Conservation (phyloP, 2,329 filamentous ascomycete genomes). For the Ascochyta clinopodiicola region DNA sequence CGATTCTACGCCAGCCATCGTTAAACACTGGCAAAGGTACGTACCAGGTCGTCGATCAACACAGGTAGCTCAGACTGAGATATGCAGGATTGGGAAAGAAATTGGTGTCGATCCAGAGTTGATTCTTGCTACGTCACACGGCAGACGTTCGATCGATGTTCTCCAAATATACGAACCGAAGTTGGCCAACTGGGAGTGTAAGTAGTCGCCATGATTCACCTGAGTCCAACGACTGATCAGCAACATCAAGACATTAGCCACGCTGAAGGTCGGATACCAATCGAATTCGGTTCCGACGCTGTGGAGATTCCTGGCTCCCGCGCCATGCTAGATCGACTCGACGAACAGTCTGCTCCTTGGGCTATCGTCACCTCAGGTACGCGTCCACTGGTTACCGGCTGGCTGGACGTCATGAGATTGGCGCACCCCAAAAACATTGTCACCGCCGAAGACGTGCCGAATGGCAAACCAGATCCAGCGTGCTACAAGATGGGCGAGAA, state of each 20-base stretch:
- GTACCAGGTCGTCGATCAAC: constrained; percentile 25
- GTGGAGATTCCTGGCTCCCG: constrained; percentile 86
- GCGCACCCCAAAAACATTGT: constrained; percentile 56
- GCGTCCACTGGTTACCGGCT: constrained; percentile 55
- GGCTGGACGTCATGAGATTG: constrained; percentile 58
- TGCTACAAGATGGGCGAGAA: constrained; percentile 55
- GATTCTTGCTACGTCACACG: constrained; percentile 91
- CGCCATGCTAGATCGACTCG: constrained; percentile 70
- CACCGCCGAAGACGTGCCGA: constrained; percentile 57
- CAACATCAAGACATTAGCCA: constrained; percentile 74
- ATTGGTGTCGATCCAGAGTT: constrained; percentile 83
- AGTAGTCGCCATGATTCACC: constrained; percentile 42
- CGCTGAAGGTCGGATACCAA: constrained; percentile 79
- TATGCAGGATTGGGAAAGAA: constrained; percentile 73
- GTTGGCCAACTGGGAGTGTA: constrained; percentile 93
- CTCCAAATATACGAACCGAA: constrained; percentile 79
- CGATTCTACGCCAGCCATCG: constrained; percentile 77
- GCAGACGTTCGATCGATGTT: constrained; percentile 85
- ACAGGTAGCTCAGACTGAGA: constrained; percentile 14
- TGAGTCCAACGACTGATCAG: constrained; percentile 2
- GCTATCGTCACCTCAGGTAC: constrained; percentile 72
- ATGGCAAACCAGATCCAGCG: constrained; percentile 59
- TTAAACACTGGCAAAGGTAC: constrained; percentile 78
- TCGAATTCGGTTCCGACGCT: constrained; percentile 77
- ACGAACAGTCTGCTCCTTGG: constrained; percentile 72